Evolutionary conservation across 2,329 filamentous ascomycete genomes (phyloP).

Genomic region (Thielaviopsis euricoi): DNA sequence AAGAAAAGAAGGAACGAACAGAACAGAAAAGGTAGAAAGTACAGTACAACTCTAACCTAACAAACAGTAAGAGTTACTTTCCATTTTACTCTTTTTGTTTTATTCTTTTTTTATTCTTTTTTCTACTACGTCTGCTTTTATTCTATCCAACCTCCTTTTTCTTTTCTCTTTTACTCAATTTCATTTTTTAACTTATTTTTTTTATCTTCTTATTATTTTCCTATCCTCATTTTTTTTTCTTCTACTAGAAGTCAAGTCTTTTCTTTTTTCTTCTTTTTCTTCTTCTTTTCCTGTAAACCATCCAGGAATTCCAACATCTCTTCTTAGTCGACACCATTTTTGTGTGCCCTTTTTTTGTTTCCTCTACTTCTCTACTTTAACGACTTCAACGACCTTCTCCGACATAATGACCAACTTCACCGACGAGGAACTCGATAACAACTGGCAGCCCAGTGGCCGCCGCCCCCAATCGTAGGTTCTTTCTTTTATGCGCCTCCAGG

Average conservation of each 20-base stretch:
- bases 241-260: not conserved
- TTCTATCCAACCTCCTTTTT: not conserved
- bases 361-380: not conserved
- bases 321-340: not conserved
- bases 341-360: not conserved
- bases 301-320: too few species aligned
- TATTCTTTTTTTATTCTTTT: not conserved
- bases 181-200: not conserved
- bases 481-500: not conserved
- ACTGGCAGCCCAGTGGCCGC: conserved; percentile 63
- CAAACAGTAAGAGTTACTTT: too few species aligned
- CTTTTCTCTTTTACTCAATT: not conserved
- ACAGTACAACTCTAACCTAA: not conserved
- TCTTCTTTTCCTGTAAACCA: too few species aligned
- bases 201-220: not conserved
- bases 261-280: not conserved
- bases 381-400: conserved; percentile 1
- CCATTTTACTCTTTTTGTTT: not conserved
- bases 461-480: conserved; percentile 75
- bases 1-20: not conserved
- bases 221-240: too few species aligned
- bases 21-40: too few species aligned
- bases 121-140: not conserved
- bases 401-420: conserved; percentile 22
- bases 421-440: conserved; percentile 55